Evolutionary conservation across 768 basidiomycete genomes (phyloP), one percentile per base, ranked within the genome.

Genomic region (Pisolithus sp.): DNA sequence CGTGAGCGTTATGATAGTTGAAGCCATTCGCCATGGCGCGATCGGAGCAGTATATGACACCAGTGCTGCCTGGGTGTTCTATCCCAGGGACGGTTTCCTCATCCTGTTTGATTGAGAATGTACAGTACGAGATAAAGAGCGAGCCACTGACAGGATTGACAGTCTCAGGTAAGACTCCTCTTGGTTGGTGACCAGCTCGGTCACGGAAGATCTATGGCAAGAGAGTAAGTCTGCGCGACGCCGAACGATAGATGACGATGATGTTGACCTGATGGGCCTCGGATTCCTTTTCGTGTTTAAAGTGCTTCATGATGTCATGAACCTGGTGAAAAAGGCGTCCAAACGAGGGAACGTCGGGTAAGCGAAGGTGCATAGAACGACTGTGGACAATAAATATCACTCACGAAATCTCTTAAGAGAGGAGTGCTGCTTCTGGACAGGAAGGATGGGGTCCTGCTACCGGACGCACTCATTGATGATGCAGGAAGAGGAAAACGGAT

Each of bases 11-110:
- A 53, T 86, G 79, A 58, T 89, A 88, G 57, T 72, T 84, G 74
- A 93, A 96, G 8, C 93, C 93, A 63, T 96, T 95, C 10, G 92
- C 92, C 74, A 92, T 90, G n/a, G 93, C 89, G 53, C 93, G 83
- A 63, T 93, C 89, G 2, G 89, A 91, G 68, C 92, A 93, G 66
- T 94, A 96, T 61, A 94, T 83, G 24, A 85, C 82, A 53, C 78
- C 73, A 1, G 76, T 78, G 59, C 70, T 70, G 31, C 81, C 80
- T 2, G 89, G 89, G 63, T 89, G 89, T 62, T 84, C 78, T 61
- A 90, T 89, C 46, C 89, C 91, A 18, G 91, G 92, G 4, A 94
- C 82, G 1, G 91, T 92, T 70, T 94, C 91, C 60, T 93, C 91
- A 58, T 90, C 86, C 78, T 87, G 52, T 17, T 51, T 54, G 23